Base-by-base conservation (phyloP, 176 grass and related monocot genomes). In the Pontederia paniculata region DNA sequence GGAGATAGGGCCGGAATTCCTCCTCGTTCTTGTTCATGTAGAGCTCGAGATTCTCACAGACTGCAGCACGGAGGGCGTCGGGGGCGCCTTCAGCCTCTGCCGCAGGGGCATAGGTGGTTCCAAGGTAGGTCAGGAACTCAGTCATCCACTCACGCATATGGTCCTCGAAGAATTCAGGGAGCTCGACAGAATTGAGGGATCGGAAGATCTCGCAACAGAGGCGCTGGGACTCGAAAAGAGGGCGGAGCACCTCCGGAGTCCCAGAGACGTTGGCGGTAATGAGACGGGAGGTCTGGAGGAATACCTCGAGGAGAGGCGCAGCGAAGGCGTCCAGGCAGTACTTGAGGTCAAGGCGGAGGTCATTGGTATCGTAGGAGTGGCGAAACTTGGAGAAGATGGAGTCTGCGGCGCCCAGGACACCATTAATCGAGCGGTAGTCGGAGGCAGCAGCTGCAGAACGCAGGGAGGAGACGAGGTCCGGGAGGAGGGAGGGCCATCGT, bases 11-110 rank as follows among this genome's bases (percentile, higher is more conserved):
- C 58, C 61, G 83, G 74, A 97, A 97, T 61, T 90, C 91, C 62
- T 90, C 91, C 72, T 97, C 91, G 10, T 97, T 89, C 63, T 97
- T 90, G 77, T 97, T 86, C 86, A 97, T 90, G 69, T 97, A 97
- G 3, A 97, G 77, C 73, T 97, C 86, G 43, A 97, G 77, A 51
- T 97, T 90, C 66, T 97, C 86, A 59, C 86, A 97, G 4, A 89
- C 72, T 14, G 91, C 77, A 44, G 91, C 70, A 4, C 86, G 79
- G 12, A 90, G 79, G 0, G 82, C 74, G 61, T 97, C 82, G 0
- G 76, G 77, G 15, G 86, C 74, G n/a, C 91, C 91, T 12, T 89
- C 82, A 15, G 82, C 72, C 71, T 96, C 91, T 1, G 84, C 45
- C 2, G 77, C 46, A 10, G 56, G 76, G 0, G 82, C 54, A 60